Conservation (phyloP, 495 filamentous ascomycete genomes). For the Xylona heveae region DNA sequence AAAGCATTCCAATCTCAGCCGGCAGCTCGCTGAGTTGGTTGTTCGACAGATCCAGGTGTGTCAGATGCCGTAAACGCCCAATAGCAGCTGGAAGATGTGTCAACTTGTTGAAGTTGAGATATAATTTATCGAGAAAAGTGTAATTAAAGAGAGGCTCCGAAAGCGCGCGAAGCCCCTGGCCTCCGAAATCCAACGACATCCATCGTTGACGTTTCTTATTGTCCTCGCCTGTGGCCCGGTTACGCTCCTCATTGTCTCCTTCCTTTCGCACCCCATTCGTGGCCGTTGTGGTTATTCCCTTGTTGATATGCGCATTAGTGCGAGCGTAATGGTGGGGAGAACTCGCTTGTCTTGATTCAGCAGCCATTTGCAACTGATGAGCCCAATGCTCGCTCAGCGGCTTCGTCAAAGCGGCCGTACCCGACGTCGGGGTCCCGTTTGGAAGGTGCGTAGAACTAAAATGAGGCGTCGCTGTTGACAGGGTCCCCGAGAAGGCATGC, state of each 20-base stretch:
- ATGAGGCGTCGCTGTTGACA: conserved; percentile 51
- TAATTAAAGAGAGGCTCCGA: conserved; percentile 64
- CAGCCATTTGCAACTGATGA: conserved; percentile 60
- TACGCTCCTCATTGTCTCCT: conserved; percentile 33
- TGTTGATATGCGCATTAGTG: conserved; percentile 28
- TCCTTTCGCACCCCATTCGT: conserved; percentile 28
- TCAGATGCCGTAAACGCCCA: conserved; percentile 57
- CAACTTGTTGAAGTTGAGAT: conserved; percentile 79
- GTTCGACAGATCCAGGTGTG: conserved; percentile 64
- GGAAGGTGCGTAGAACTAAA: conserved; percentile 52
- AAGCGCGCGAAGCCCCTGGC: conserved; percentile 71
- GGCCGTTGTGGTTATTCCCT: conserved; percentile 15
- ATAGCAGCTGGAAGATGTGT: conserved; percentile 52
- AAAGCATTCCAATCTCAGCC: conserved; percentile 88
- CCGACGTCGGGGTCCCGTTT: conserved; percentile 43
- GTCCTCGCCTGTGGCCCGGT: conserved; percentile 32
- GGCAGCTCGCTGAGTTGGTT: conserved; percentile 72
- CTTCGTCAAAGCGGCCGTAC: conserved; percentile 33
- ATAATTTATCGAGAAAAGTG: conserved; percentile 68
- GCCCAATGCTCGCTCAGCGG: conserved; percentile 69
- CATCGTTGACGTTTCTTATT: conserved; percentile 57
- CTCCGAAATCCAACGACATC: conserved; percentile 80
- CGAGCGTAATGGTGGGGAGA: conserved; percentile 39
- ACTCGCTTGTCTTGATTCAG: conserved; percentile 42
- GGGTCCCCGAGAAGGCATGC: conserved; percentile 51